Base-by-base conservation (phyloP, 768 basidiomycete species). In the Clavulina sp. region DNA sequence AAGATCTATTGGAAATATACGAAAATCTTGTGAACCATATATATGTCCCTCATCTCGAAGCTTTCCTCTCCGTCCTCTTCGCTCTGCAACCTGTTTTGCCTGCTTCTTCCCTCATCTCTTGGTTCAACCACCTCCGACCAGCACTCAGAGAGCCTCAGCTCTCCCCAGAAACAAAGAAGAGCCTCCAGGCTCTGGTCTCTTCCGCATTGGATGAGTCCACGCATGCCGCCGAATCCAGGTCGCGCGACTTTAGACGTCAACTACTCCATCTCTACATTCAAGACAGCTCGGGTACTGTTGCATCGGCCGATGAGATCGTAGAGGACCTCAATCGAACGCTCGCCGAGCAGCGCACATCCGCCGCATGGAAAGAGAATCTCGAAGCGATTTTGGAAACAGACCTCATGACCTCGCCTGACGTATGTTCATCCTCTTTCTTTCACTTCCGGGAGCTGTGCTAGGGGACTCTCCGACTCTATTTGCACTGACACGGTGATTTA, bases 71-170 rank as follows among this genome's bases (percentile, higher is more conserved):
- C 24, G 71, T 83, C 18, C 69, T 87, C 4, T 71, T 73, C 56
- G 76, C 76, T 57, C 70, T 87, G 26, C 68, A 69, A 6, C 73
- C 78, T 9, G 68, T 82, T 28, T 66, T 85, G 4, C 69, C 81
- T 2, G 66, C 80, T 5, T 70, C 70, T 4, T 81, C 81, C 24
- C 68, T 86, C 51, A 80, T 85, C 52, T 78, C 78, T 1, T 88
- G 86, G 86, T 88, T 84, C 62, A 84, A 88, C 61, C 71, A 82
- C 31, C 69, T 88, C 2, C 78, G 85, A 31, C 80, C 82, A 24
- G 81, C 84, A 28, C 69, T 88, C 50, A 78, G 82, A 46, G 79
- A 85, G 61, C 78, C 83, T 33, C 77, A 71, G 56, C 66, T 88
- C 19, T 69, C 81, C 2, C 73, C 71, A 0, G 57, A 66, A 23